phyloP scores from a whole-genome alignment of 2,329 filamentous ascomycete species.

The Aspergillus nomiae region DNA sequence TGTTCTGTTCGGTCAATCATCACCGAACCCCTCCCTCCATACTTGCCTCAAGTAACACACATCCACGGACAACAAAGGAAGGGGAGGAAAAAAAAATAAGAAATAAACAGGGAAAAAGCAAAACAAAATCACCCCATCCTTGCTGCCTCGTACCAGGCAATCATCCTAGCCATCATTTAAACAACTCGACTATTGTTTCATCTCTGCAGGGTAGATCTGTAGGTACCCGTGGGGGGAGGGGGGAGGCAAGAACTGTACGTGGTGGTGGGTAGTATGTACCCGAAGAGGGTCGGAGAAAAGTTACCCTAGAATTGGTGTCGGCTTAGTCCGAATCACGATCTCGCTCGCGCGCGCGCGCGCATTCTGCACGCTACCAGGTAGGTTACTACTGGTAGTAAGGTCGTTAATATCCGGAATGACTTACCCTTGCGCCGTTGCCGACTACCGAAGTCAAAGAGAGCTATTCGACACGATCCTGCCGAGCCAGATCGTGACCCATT shows the following conservation, averaged over 20 bases:
- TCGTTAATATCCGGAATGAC: not conserved
- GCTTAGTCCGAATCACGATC: not conserved
- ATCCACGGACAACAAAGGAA: not conserved
- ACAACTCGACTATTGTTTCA: not conserved
- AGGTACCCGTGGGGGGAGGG: not conserved
- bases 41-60: not conserved
- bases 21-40: not conserved
- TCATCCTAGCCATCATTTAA: not conserved
- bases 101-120: not conserved
- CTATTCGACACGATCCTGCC: not conserved
- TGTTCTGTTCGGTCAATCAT: not conserved
- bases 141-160: not conserved
- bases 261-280: not conserved
- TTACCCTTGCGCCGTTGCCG: not conserved
- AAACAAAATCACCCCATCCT: not conserved
- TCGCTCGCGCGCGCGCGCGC: not conserved
- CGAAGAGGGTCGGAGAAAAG: not conserved
- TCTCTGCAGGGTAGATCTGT: not conserved
- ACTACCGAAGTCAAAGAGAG: not conserved
- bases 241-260: not conserved
- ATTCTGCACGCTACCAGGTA: not conserved
- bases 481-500: not conserved
- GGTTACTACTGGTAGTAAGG: too few species aligned
- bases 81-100: not conserved
- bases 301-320: not conserved